A percentile compares a stretch with the other conserved stretches of the same genome.
Evolutionary conservation across 129 eudicot genomes (phyloP).

Genomic region (Glebionis coronaria): DNA sequence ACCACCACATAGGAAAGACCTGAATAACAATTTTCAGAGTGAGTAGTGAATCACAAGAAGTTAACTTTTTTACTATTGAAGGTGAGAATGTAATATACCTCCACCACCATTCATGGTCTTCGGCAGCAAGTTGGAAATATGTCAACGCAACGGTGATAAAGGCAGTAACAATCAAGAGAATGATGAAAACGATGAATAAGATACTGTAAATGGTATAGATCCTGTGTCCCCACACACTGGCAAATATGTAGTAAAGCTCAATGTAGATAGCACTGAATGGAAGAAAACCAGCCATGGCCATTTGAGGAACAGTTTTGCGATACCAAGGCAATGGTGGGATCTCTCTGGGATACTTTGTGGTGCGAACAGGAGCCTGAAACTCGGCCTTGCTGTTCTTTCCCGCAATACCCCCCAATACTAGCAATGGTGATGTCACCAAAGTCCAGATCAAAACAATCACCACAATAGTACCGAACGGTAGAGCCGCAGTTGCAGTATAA

Average conservation of each 20-base stretch:
- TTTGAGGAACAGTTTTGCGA: slow-evolving; percentile 62
- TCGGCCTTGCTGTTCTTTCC: slow-evolving; percentile 79
- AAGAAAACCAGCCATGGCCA: slow-evolving; percentile 79
- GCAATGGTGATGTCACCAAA: slow-evolving; percentile 68
- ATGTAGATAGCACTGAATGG: slow-evolving; percentile 73
- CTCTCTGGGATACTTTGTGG: slow-evolving; percentile 74
- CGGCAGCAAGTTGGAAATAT: slow-evolving; percentile 71
- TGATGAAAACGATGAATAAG: slow-evolving; percentile 64
- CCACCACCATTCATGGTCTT: slow-evolving; percentile 79
- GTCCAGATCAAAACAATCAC: slow-evolving; percentile 71
- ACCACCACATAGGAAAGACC: slow-evolving; percentile 71
- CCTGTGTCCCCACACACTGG: slow-evolving; percentile 85
- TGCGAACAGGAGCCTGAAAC: slow-evolving; percentile 77
- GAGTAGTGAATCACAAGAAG: neutral
- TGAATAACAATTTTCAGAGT: slow-evolving; percentile 3
- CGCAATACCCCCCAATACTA: slow-evolving; percentile 77
- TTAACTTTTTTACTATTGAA: neutral
- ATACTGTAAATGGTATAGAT: slow-evolving; percentile 72
- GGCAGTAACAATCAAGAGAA: slow-evolving; percentile 59
- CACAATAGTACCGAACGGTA: slow-evolving; percentile 80
- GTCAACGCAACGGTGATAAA: slow-evolving; percentile 59
- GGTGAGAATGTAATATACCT: slow-evolving; percentile 35
- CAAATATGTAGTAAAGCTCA: slow-evolving; percentile 71
- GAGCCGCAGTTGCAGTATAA: slow-evolving; percentile 77
- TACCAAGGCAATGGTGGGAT: slow-evolving; percentile 70